Conservation (phyloP, 139 green algal species). For the Chlamydomonas applanata region DNA sequence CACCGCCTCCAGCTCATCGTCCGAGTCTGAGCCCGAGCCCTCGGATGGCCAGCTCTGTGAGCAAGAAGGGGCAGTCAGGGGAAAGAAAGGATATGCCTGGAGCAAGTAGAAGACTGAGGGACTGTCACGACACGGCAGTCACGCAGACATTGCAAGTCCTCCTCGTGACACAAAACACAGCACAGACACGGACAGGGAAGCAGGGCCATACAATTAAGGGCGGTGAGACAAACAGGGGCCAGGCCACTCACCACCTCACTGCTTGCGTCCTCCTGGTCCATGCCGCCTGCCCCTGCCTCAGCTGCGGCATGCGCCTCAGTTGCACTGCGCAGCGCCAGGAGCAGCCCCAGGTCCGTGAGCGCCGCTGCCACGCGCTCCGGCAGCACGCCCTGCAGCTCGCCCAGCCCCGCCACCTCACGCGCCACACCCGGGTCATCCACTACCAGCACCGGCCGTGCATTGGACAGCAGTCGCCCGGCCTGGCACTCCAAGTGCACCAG, state of each 20-base stretch:
- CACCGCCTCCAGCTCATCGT: too few relatives aligned
- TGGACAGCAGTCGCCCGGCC: neutral
- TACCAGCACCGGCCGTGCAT: neutral
- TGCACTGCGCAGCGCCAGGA: conserved; percentile 3
- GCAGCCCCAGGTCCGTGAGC: conserved; percentile 5
- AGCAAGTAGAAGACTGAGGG: too few relatives aligned
- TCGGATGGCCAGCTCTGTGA: too few relatives aligned
- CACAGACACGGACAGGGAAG: too few relatives aligned
- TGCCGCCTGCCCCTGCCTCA: neutral
- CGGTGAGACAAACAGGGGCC: too few relatives aligned
- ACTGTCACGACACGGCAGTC: too few relatives aligned
- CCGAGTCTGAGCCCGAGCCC: too few relatives aligned
- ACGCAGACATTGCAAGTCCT: too few relatives aligned
- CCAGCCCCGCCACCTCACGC: neutral
- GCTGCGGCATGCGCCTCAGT: neutral
- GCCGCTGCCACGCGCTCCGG: neutral
- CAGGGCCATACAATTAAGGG: too few relatives aligned
- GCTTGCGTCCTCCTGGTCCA: neutral
- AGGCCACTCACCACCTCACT: neutral
- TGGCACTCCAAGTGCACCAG: conserved; percentile 6
- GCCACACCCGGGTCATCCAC: conserved; percentile 4
- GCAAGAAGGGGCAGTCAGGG: too few relatives aligned
- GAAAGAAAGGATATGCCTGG: too few relatives aligned
- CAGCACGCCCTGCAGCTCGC: neutral
- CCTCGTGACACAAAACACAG: too few relatives aligned